Base-by-base conservation (phyloP, 1,139 yeast species). In the Casaregolazyma lundiana region DNA sequence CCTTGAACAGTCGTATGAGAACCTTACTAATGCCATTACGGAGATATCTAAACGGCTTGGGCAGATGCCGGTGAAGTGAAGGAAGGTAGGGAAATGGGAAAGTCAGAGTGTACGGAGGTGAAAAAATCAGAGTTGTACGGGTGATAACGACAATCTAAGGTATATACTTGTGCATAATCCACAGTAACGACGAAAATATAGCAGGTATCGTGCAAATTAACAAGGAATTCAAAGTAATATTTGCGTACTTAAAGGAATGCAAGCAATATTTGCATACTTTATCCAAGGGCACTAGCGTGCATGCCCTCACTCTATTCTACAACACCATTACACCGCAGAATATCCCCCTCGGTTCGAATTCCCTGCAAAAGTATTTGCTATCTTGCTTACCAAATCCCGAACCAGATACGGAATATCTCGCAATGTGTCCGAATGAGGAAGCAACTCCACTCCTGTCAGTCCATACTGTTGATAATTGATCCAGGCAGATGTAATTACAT, bases 261-360 rank as follows among this genome's bases (percentile, higher is more conserved):
- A n/a, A n/a, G n/a, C n/a, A n/a, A n/a, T n/a, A n/a, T n/a, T n/a
- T n/a, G n/a, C n/a, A n/a, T n/a, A n/a, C n/a, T n/a, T n/a, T n/a
- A n/a, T n/a, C n/a, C n/a, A n/a, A n/a, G n/a, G n/a, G n/a, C n/a
- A 29, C 34, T 29, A 13, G n/a, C 34, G n/a, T 7, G 7, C 4
- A 7, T 16, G n/a, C 34, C 15, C 8, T 29, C 34, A n/a, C 34
- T 29, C 8, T 7, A 29, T 7, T 7, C 4, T 34, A 34, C 24
- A 5, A 37, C 17, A 1, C 4, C 8, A 4, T 38, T 71, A 89
- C 7, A 89, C 95, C 29, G 97, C 97, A 63, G 94, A 83, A 64
- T 89, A 89, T 26, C 95, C 97, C 15, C 95, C 95, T 62, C 96
- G 77, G 57, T 74, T 62, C 41, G 73, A 65, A n/a, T 92, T 88